Evolutionary conservation across 2,329 filamentous ascomycete genomes (phyloP), one percentile per base, ranked within the genome.

Genomic region (Diplodia sapinea): DNA sequence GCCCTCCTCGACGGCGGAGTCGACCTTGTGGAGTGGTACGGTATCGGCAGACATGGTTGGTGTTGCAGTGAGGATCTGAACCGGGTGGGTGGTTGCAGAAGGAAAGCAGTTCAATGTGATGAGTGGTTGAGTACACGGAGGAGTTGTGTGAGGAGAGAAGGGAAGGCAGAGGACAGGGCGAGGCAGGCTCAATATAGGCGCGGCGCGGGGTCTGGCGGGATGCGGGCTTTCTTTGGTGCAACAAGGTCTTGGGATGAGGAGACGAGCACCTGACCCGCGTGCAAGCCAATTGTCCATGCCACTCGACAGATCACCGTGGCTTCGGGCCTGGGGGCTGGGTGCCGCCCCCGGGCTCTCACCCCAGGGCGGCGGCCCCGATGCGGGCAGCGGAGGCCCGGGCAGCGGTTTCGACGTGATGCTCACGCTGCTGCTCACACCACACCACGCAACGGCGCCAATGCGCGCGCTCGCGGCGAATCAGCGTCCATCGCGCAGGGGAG

Each of bases 1-100:
- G 74, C 87, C 86, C 80, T 92, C 92, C 78, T 93, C 89, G 77
- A 96, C 88, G 83, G 92, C 93, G 69, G 94, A 97, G 82, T 97
- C 94, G 83, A 97, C 89, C 85, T 96, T 96, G 82, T 87, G 49
- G 56, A 68, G 59, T 17, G 66, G 66, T 68, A 50, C 50, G 50
- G 66, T 68, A 31, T 68, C 66, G 59, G 66, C 66, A 13, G 66
- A 68, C 66, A 68, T 68, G 57, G 51, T 64, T 54, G 61, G 52
- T n/a, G 23, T 20, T 49, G 65, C 8, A 43, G 54, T n/a, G 49
- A 51, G 20, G n/a, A 40, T 20, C 33, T 57, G 65, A 55, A 61
- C 47, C 43, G 52, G 59, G 20, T 49, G 17, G 23, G 36, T 47
- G 49, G 29, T 33, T 13, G 40, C 43, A 61, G 65, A 33, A 56